Evolutionary conservation across 2,329 filamentous ascomycete genomes (phyloP), one percentile per base, ranked within the genome.

Genomic region (Beauveria sp.): DNA sequence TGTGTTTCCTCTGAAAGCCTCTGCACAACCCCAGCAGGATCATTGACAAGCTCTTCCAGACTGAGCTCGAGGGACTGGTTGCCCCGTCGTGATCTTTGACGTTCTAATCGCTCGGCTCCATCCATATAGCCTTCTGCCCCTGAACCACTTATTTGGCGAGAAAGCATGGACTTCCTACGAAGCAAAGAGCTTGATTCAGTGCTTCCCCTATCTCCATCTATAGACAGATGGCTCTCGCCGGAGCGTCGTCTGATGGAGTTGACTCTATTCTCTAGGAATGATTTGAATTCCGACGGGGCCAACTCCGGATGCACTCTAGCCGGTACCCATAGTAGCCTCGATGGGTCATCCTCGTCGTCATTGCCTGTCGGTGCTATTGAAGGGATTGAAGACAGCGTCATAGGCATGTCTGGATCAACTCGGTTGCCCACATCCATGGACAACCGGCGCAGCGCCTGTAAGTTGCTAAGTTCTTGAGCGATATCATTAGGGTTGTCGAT

Each of bases 141-240:
- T 63, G 76, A 76, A 0, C 82, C 81, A 9, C 81, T 81, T 63
- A 99, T 90, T 72, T 98, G 93, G 62, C 89, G 85, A 6, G 93
- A 98, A 5, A 99, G 80, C 90, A 96, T 97, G 0, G 93, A 98
- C 75, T 95, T 96, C 75, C 96, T 96, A 68, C 95, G 85, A 67
- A 87, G 83, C 65, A 98, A 72, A 45, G 89, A 83, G 18, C 84
- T 84, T 72, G 75, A 83, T 74, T 74, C 81, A 73, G 64, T 85
- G 78, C 69, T 84, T 64, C 67, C 80, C 65, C 77, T 62, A 58
- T 82, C 76, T 65, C 66, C 67, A 9, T 88, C 82, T 6, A 82
- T 75, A 34, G 86, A 84, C 52, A 92, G 76, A 43, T 80, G 80
- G 65, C 81, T 87, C 66, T 87, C 91, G 26, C 88, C 88, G 1